Evolutionary conservation across 2,329 filamentous ascomycete species (phyloP).

Genomic region (Fusarium sp.): DNA sequence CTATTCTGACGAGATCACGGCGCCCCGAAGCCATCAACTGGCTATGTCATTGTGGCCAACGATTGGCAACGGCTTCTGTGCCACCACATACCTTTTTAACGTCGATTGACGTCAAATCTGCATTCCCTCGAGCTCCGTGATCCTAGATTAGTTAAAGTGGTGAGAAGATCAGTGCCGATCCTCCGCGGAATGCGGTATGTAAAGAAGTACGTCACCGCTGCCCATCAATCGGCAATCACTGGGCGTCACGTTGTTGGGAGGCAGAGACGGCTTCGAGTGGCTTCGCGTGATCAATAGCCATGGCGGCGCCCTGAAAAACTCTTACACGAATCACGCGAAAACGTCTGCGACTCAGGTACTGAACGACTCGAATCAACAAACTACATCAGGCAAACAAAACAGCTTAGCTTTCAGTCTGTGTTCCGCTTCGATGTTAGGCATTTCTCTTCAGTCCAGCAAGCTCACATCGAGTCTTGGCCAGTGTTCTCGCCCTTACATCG

Average conservation of each 20-base stretch:
- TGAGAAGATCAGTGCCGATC: neutral
- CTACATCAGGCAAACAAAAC: fast-evolving
- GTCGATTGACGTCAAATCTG: neutral
- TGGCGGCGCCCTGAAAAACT: neutral
- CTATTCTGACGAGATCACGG: too few relatives aligned
- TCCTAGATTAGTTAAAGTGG: neutral
- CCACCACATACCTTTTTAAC: neutral
- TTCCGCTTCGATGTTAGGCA: too few relatives aligned
- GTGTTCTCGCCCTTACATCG: neutral
- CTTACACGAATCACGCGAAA: neutral
- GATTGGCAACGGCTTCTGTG: neutral
- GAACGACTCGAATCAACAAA: neutral
- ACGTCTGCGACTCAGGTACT: too few relatives aligned
- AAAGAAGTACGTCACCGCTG: neutral
- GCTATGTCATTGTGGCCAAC: neutral
- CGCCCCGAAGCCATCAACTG: neutral
- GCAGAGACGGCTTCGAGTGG: neutral
- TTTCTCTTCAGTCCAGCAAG: neutral
- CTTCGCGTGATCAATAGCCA: neutral
- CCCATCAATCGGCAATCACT: neutral
- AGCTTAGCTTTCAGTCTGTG: too few relatives aligned
- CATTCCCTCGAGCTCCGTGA: neutral
- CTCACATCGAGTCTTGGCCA: neutral
- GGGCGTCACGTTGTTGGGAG: neutral
- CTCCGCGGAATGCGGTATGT: neutral